These are phyloP conservation scores for Phylloporus sp. DNA, from an alignment of 768 basidiomycete genomes.

Conservation along the genomic window DNA sequence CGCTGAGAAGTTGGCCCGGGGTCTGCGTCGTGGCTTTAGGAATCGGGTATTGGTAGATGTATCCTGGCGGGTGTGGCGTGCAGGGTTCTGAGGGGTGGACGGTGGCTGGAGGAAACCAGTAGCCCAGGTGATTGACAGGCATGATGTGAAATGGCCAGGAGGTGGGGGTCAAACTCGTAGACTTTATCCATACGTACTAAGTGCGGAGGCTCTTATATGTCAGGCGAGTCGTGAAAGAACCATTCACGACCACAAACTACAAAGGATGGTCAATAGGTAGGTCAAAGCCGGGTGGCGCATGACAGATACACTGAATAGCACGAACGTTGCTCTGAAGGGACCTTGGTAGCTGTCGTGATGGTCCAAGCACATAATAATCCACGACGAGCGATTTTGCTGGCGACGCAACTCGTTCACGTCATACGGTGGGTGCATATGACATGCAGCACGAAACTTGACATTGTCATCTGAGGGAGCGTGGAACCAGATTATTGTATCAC, in stretches of 20 bases:
- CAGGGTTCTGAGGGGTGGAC: slow-evolving; percentile 4
- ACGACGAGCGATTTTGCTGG: no score
- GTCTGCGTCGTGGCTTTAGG: not conserved
- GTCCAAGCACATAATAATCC: not conserved
- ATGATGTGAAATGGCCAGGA: not conserved
- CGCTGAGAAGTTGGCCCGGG: slow-evolving; percentile 6
- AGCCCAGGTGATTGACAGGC: not conserved
- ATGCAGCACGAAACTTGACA: no score
- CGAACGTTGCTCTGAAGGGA: not conserved
- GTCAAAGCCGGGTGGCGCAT: slow-evolving; percentile 29
- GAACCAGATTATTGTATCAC: no score
- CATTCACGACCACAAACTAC: not conserved
- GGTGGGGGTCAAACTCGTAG: not conserved
- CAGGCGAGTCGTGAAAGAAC: not conserved
- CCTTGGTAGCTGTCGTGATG: not conserved
- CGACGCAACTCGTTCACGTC: no score
- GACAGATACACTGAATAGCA: not conserved
- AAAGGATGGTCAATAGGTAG: not conserved
- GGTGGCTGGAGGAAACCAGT: slow-evolving; percentile 6
- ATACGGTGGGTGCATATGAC: no score
- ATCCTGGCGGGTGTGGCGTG: not conserved
- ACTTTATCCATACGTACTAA: not conserved
- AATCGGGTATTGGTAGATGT: not conserved
- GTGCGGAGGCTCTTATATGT: no score
- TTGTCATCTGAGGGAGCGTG: no score